phyloP scores from a whole-genome alignment of 2,329 filamentous ascomycete genomes.

The Colletotrichum tanaceti region DNA sequence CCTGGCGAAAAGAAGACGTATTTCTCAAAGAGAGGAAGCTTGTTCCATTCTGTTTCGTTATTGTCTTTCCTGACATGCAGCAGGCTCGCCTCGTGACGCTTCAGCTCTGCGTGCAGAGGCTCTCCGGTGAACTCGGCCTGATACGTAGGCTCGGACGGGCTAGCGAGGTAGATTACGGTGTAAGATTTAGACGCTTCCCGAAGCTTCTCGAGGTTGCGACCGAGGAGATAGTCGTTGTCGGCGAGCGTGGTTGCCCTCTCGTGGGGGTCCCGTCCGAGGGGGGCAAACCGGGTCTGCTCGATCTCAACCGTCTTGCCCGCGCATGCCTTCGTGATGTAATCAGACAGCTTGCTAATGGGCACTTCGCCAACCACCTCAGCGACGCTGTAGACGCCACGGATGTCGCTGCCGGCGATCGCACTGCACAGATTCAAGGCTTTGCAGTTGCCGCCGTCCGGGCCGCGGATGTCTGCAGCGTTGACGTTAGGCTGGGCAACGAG shows the following conservation, averaged over 20 bases:
- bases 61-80: conserved; percentile 49
- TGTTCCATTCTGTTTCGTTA: conserved; percentile 55
- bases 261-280: conserved; percentile 50
- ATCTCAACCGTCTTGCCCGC: conserved; percentile 53
- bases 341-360: conserved; percentile 54
- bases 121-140: conserved; percentile 70
- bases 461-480: conserved; percentile 74
- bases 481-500: conserved; percentile 82
- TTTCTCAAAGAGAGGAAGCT: conserved; percentile 80
- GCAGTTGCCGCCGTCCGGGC: conserved; percentile 54
- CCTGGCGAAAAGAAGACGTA: conserved; percentile 95
- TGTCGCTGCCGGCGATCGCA: conserved; percentile 50
- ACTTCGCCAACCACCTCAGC: conserved; percentile 68
- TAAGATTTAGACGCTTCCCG: conserved; percentile 61
- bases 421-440: conserved; percentile 65
- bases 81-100: conserved; percentile 63
- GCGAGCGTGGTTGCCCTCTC: conserved; percentile 58
- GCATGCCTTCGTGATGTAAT: conserved; percentile 62
- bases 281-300: conserved; percentile 55
- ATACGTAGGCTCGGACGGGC: conserved; percentile 69
- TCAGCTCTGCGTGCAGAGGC: conserved; percentile 77
- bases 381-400: conserved; percentile 59
- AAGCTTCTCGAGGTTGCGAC: conserved; percentile 58
- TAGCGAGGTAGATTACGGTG: conserved; percentile 81
- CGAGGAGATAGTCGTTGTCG: conserved; percentile 64